Evolutionary conservation across 306 rosid species (phyloP), one percentile per base, ranked within the genome.

Genomic region (Trifolium fragiferum): DNA sequence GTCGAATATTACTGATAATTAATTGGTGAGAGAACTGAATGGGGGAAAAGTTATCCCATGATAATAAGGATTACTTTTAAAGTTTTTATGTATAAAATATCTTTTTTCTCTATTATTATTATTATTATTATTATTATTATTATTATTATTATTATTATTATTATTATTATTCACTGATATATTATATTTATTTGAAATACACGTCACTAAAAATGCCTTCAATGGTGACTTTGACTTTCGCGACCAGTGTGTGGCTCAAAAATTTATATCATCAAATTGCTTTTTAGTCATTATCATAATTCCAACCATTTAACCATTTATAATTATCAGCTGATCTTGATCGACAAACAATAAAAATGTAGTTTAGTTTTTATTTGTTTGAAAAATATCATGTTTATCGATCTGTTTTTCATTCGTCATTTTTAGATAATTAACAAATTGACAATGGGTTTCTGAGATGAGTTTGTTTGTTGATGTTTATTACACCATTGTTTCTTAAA

Each of bases 401-500:
- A 37, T 18, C 69, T 64, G 5, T 64, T 46, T 6, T 53, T 66
- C 33, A n/a, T 41, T 54, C 16, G 19, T 30, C 16, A 43, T 30
- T 68, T 15, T 30, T 76, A 14, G 50, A 76, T 76, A 61, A 14
- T 76, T 27, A 19, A 4, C 3, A 76, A 76, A 30, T 66, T 41
- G 38, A 41, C 51, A 68, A 18, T 19, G 30, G 19, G 19, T 68
- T 18, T 57, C 0, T 68, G 10, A 44, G 18, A 57, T 35, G 62
- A 35, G 18, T 64, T 54, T 40, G 41, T 59, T 10, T 57, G 61
- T 15, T 30, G 8, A 32, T 18, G 61, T 8, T 65, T 25, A 30
- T 62, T 54, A 62, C 65, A 55, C 70, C 27, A 10, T 55, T 78
- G 58, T 35, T 74, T 77, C 79, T 25, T 68, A 10, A 16, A 20